phyloP scores from a whole-genome alignment of 2,329 filamentous ascomycete species.

The Nemania serpens region DNA sequence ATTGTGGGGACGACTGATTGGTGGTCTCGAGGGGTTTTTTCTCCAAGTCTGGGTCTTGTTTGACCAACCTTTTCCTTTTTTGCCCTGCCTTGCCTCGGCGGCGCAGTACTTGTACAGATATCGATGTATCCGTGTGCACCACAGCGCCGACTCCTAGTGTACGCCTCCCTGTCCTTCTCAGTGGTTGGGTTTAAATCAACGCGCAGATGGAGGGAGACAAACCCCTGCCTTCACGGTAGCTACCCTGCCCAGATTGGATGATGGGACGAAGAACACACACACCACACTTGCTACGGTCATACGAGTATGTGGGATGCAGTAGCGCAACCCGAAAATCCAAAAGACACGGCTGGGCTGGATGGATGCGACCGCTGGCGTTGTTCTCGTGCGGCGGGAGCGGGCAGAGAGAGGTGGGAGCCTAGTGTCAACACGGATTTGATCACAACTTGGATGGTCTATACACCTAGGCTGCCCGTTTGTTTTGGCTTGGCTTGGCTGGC shows the following conservation, averaged over 20 bases:
- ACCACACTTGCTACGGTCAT: constrained; percentile 28
- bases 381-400: background rate
- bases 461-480: constrained; percentile 7
- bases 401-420: background rate
- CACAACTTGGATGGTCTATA: constrained; percentile 1
- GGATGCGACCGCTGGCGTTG: background rate
- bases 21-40: constrained; percentile 16
- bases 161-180: background rate
- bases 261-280: constrained; percentile 15
- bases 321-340: constrained; percentile 8
- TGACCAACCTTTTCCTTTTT: constrained; percentile 15
- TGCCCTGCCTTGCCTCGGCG: too few relatives aligned
- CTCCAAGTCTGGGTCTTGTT: constrained; percentile 5
- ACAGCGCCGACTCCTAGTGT: background rate
- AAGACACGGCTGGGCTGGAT: background rate
- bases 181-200: constrained; percentile 17
- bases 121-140: constrained; percentile 8
- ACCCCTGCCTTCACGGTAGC: constrained; percentile 15
- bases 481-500: background rate
- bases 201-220: constrained; percentile 13
- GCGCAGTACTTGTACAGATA: background rate
- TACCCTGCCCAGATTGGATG: constrained; percentile 10
- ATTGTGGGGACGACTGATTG: constrained; percentile 20
- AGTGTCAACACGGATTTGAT: constrained; percentile 3
- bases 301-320: constrained; percentile 22